Base-by-base conservation (phyloP, 768 basidiomycete species). In the Steccherinum ochraceum region DNA sequence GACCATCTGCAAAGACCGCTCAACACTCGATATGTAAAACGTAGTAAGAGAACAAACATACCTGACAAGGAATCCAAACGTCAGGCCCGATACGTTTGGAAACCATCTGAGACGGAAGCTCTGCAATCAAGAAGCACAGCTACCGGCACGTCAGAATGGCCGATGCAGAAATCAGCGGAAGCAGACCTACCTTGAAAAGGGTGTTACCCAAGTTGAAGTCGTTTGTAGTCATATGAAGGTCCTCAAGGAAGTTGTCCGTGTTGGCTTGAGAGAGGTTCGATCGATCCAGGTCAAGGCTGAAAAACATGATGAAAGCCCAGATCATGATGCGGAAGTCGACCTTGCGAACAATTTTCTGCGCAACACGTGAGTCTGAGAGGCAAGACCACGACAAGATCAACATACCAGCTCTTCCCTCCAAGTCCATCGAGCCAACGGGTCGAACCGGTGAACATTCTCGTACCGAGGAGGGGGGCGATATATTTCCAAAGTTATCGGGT, bases 21-120 rank as follows among this genome's bases (percentile, higher is more conserved):
- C 16, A 46, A 43, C 13, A 56, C 11, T 5, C 2, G 24, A n/a
- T 24, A 16, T 13, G 16, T 10, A 21, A 7, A 18, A 49, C 12
- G 40, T 13, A 24, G 23, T 25, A 11, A 16, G 16, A 35, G 30
- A 35, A 7, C 30, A 7, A 2, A 49, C 53, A 30, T 51, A 78
- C 79, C 66, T 84, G 81, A 26, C 68, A 70, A 1, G 80, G 80
- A 48, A 84, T 74, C 82, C 82, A 86, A 12, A 79, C 67, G 65
- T 86, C 84, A 0, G 83, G 82, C 0, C 84, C 83, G n/a, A 86
- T 64, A 3, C 81, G 73, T 61, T 87, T 86, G 23, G 81, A 83
- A 21, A 87, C 61, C 12, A 86, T 67, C 58, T 86, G 83, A 0
- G 83, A 85, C n/a, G 84, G 84, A 18, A 86, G 67, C 61, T 86